Percentiles rank a stretch among this genome's conserved stretches.
These are phyloP conservation scores for Penicillium palitans DNA, from an alignment of 2,329 filamentous ascomycete species.

Conservation along the genomic window DNA sequence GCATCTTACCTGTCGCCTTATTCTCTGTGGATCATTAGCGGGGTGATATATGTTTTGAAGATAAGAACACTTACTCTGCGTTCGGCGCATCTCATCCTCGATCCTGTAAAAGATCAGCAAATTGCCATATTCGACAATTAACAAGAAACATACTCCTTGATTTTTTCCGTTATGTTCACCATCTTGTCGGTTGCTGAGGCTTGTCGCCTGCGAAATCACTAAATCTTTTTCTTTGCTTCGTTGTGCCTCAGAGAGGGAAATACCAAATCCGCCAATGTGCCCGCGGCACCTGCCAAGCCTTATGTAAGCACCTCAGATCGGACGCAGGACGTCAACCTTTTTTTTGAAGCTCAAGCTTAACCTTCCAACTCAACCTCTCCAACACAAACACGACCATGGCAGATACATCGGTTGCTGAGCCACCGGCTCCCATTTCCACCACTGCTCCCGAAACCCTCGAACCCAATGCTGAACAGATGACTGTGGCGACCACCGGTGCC, in stretches of 20 bases:
- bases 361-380: neutral
- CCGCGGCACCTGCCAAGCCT: conserved; percentile 9
- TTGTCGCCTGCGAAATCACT: conserved; percentile 23
- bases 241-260: conserved; percentile 1
- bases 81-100: conserved; percentile 98
- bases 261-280: conserved; percentile 10
- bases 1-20: conserved; percentile 85
- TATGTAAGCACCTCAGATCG: conserved; percentile 6
- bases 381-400: conserved; percentile 27
- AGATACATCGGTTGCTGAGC: conserved; percentile 26
- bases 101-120: conserved; percentile 62
- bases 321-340: neutral
- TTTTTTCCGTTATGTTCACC: conserved; percentile 99
- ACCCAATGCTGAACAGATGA: conserved; percentile 21
- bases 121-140: conserved; percentile 8
- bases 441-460: conserved; percentile 42
- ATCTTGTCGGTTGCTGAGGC: conserved; percentile 54
- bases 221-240: conserved; percentile 1
- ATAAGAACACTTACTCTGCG: conserved; percentile 72
- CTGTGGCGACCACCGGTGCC: conserved; percentile 16
- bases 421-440: conserved; percentile 52
- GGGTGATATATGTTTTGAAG: conserved; percentile 22
- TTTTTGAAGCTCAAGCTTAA: conserved; percentile 12
- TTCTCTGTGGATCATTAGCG: conserved; percentile 67
- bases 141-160: conserved; percentile 77